Base-by-base conservation (phyloP, 306 rosid genomes). In the Lathyrus tuberosus region DNA sequence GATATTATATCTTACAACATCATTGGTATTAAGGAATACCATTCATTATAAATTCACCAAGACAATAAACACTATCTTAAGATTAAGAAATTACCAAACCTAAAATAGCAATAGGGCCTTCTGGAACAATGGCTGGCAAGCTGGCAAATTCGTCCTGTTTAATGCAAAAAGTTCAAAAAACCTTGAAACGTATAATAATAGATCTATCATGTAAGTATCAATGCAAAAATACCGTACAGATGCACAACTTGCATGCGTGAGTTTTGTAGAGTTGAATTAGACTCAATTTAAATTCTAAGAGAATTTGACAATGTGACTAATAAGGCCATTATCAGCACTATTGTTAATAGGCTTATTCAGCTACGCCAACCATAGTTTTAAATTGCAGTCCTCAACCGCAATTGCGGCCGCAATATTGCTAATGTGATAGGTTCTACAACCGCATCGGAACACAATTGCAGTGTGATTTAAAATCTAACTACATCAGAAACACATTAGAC, bases 51-150 rank as follows among this genome's bases (percentile, higher is more conserved):
- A 68, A 47, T 46, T 76, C 16, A 8, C 67, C 41, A 77, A 76
- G 40, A 71, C 10, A 66, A 33, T 43, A 16, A 20, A 33, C 52
- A 10, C 16, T 54, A 51, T 38, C 58, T 46, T 48, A 69, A 44
- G 74, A 38, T 65, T 48, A 81, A 78, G 73, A 42, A 77, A 74
- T 79, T 85, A 90, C 98, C 97, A 94, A 82, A 67, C 98, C 97
- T 74, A 94, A 78, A 79, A 94, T 84, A 74, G 97, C 94, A 68
- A 94, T 79, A 76, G 98, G 97, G 68, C 98, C 97, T 62, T 86
- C 24, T 7, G 97, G 95, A 79, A 90, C 89, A 81, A 94, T 81
- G 75, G 97, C 88, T 22, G 95, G 96, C 89, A 94, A 82, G 86
- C 95, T 87, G 71, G 95, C 89, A 78, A 88, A 90, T 72, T 91